Evolutionary conservation across 805 yeast genomes (phyloP), one percentile per base, ranked within the genome.

Genomic region (Nakazawaea wyomingensis): DNA sequence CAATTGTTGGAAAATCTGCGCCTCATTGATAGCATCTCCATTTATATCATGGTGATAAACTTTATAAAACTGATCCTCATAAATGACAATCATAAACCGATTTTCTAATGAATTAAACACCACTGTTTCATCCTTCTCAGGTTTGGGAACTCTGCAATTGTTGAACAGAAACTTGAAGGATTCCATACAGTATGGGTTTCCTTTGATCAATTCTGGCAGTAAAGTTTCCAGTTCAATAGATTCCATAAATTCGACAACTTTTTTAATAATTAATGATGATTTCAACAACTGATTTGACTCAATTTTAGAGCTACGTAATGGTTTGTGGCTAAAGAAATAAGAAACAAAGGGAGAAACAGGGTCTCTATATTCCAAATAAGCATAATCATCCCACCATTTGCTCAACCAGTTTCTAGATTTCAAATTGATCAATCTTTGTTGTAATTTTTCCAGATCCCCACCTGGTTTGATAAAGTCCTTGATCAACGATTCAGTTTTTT

Each of bases 331-430:
- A 66, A 77, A 91, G 54, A 88, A 93, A 68, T 91, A 91, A 17
- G 96, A 85, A 29, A 88, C 96, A 58, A 81, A 90, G 10, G 98
- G 97, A 21, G 86, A 85, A n/a, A 91, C 85, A 0, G 98, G 96
- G 62, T 88, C 98, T 51, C 93, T 75, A 67, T 88, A 90, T 32
- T 84, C 80, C 69, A 91, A 70, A 65, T 91, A 91, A 17, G 96
- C 96, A 52, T 85, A 86, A 54, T 85, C 84, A 62, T 91, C 96
- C 99, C 99, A 91, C 74, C 83, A 88, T 47, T 78, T 82, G 37
- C 85, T 76, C 55, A 91, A 72, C 99, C 99, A 91, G 62, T 91
- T 91, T 58, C 88, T 82, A 44, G 65, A 69, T 22, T 91, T 82
- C 51, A 78, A 77, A 20, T 71, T 66, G 29, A 62, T 56, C 41